Evolutionary conservation across 164 flowering plant species (phyloP).

Genomic region (Pachysandra terminalis): DNA sequence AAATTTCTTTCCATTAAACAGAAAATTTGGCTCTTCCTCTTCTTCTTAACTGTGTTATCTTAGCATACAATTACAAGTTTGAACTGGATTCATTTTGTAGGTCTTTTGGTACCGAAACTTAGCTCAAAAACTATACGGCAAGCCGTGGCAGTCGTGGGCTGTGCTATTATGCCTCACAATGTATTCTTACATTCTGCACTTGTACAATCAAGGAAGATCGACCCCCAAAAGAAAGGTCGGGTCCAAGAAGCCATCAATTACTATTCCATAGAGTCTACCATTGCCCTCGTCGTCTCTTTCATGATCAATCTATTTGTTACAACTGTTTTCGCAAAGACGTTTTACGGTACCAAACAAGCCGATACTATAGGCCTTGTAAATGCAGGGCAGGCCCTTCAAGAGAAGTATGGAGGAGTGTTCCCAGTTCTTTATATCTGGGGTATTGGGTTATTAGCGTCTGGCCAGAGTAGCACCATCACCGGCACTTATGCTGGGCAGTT

Average conservation of each 20-base stretch:
- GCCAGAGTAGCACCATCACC: slow-evolving; percentile 94
- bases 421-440: slow-evolving; percentile 93
- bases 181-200: slow-evolving; percentile 89
- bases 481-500: slow-evolving; percentile 98
- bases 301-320: slow-evolving; percentile 84
- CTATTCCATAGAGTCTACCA: slow-evolving; percentile 72
- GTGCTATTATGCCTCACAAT: slow-evolving; percentile 94
- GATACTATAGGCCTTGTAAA: slow-evolving; percentile 65
- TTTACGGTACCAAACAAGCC: slow-evolving; percentile 66
- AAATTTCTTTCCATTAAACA: not conserved
- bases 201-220: slow-evolving; percentile 82
- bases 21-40: not conserved
- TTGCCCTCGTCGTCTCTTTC: slow-evolving; percentile 67
- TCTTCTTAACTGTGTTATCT: not conserved
- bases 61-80: not conserved
- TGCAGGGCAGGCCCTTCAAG: slow-evolving; percentile 81
- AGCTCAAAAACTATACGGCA: slow-evolving; percentile 80
- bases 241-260: slow-evolving; percentile 87
- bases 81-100: slow-evolving; percentile 28
- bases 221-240: slow-evolving; percentile 48
- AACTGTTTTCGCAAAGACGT: slow-evolving; percentile 83
- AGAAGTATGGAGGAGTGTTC: slow-evolving; percentile 76
- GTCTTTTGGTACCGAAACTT: slow-evolving; percentile 77
- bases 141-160: slow-evolving; percentile 91
- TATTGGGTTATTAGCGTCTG: slow-evolving; percentile 86